Evolutionary conservation across 345 rosid species (phyloP).

Genomic region (Salix exigua): DNA sequence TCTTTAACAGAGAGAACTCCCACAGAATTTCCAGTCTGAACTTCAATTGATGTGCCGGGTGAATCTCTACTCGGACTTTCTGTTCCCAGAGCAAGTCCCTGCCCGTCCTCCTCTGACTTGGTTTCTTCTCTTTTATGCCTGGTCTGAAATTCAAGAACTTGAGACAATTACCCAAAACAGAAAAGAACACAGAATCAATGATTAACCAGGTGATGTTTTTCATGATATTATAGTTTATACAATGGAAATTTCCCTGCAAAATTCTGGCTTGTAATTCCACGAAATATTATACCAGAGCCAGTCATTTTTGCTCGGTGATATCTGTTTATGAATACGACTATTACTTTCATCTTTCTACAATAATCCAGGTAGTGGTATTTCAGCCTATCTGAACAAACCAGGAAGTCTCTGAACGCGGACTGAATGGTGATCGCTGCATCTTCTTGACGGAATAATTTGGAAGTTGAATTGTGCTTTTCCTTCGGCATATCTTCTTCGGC

Average conservation of each 20-base stretch:
- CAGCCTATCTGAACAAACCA: slow-evolving; percentile 34
- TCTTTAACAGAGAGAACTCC: slow-evolving; percentile 37
- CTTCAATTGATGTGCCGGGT: slow-evolving; percentile 64
- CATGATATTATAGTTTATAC: not conserved
- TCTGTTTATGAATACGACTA: not conserved
- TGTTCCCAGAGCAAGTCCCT: slow-evolving; percentile 20
- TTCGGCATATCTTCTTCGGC: slow-evolving; percentile 21
- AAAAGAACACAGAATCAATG: not conserved
- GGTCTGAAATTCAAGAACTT: slow-evolving; percentile 35
- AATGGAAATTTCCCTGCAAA: not conserved
- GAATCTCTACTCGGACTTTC: slow-evolving; percentile 54
- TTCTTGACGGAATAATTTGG: slow-evolving; percentile 47
- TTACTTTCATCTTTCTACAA: not conserved
- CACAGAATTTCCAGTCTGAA: slow-evolving; percentile 59
- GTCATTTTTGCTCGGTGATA: not conserved
- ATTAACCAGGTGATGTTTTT: not conserved
- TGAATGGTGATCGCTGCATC: slow-evolving; percentile 80
- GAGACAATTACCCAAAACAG: not conserved
- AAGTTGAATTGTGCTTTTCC: slow-evolving; percentile 45
- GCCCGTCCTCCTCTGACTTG: slow-evolving; percentile 16
- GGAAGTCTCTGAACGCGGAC: slow-evolving; percentile 57
- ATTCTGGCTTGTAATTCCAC: not conserved
- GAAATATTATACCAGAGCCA: not conserved
- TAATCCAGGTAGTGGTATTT: not conserved
- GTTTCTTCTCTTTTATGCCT: slow-evolving; percentile 25